Percentiles rank a stretch among this genome's conserved stretches.
Conservation (phyloP, 352 stramenopile genomes). For the Thalassiosira hispida region DNA sequence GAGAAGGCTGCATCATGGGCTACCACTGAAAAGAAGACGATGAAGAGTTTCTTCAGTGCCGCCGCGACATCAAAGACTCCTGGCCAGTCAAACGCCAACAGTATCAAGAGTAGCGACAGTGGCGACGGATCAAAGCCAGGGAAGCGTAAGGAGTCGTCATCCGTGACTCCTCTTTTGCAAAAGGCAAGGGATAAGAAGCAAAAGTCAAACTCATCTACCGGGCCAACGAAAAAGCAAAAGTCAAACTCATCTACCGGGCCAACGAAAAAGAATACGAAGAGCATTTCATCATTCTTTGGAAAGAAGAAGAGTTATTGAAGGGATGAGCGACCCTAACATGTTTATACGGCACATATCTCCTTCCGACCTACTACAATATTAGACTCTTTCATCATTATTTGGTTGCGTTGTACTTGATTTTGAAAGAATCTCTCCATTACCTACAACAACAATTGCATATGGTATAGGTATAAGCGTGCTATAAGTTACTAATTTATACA, state of each 20-base stretch:
- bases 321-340: not conserved
- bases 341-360: no score
- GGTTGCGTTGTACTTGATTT: no score
- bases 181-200: conserved; percentile 14
- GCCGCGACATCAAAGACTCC: conserved; percentile 12
- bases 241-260: not conserved
- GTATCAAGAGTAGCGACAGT: not conserved
- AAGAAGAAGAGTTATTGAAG: conserved; percentile 22
- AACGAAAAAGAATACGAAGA: conserved; percentile 31
- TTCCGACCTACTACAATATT: no score
- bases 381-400: no score
- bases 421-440: no score
- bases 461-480: no score
- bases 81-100: conserved; percentile 8
- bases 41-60: conserved; percentile 72
- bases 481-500: no score
- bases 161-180: conserved; percentile 7
- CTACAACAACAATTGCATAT: no score
- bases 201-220: conserved; percentile 12
- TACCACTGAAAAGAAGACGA: conserved; percentile 65
- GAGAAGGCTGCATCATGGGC: conserved; percentile 51
- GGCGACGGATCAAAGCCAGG: not conserved
- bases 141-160: conserved; percentile 13
- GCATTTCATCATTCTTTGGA: conserved; percentile 43
- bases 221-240: conserved; percentile 22